Evolutionary conservation across 2,329 filamentous ascomycete species (phyloP), one percentile per base, ranked within the genome.

Genomic region (Fragosphaeria purpurea): DNA sequence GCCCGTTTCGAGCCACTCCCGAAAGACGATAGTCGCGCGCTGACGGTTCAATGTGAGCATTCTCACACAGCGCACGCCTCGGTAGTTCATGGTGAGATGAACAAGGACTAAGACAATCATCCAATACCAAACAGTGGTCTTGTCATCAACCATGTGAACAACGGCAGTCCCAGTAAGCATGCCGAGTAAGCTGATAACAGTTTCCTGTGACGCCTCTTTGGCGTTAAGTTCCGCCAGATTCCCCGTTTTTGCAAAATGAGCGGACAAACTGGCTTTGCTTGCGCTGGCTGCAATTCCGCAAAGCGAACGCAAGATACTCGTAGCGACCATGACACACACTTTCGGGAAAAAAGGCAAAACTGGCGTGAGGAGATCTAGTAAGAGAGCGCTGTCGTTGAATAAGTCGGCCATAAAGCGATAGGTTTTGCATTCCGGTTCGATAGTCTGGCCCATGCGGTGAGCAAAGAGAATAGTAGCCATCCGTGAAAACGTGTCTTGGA

Each of bases 151-250:
- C 55, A 79, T 72, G 37, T 85, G 85, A 13, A 97, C 86, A 11
- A 95, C 82, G 2, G 95, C 53, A 45, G 84, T 93, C 1, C 93
- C 93, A 11, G 78, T 80, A 47, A 95, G 74, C 79, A 97, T 89
- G 2, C 93, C 93, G 37, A 95, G 55, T 32, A 97, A 73, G 2
- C 88, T 91, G 51, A 98, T 87, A 22, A 95, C 82, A 0, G 91
- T 97, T 68, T 97, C 93, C 69, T 97, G 93, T 57, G 87, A 94
- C 10, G 89, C 89, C 64, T 97, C 91, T 76, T 95, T 83, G 51
- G 91, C 90, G 68, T 96, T 97, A 51, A 98, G 74, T 65, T 97
- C 91, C 2, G 88, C 91, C 43, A 97, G 69, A 64, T 96, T 97
- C 39, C 88, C 87, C 62, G 82, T 82, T 57, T 75, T 80, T 7